These are phyloP conservation scores for Rhizophagus prolifer DNA, from an alignment of 192 early-diverging fungal species.

Conservation along the genomic window DNA sequence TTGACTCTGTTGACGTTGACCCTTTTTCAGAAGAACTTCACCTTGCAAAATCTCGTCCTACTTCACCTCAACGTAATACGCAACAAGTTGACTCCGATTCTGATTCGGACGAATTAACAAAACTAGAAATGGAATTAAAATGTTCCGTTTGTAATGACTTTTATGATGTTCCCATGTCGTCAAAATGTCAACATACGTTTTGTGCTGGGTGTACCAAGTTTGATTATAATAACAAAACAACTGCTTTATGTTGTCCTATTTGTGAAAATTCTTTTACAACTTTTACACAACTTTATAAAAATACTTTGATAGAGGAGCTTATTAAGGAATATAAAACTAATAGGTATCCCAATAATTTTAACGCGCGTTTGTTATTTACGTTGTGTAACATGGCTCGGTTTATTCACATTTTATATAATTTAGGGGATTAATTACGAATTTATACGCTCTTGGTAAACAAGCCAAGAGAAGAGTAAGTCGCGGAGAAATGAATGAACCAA, in stretches of 20 bases:
- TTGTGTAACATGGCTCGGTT: too few species aligned
- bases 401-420: neutral
- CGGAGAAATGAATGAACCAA: neutral
- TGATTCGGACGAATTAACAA: neutral
- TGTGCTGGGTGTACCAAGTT: slow-evolving; percentile 3
- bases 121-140: neutral
- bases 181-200: slow-evolving; percentile 28
- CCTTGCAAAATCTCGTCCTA: neutral
- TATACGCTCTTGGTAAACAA: neutral
- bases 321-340: slow-evolving; percentile 13
- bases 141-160: slow-evolving; percentile 19
- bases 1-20: neutral
- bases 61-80: neutral
- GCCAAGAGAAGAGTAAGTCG: neutral
- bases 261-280: neutral
- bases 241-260: neutral
- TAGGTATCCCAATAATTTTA: neutral
- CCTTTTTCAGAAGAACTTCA: neutral
- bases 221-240: neutral
- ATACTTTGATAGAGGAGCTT: slow-evolving; percentile 18
- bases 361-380: too few species aligned
- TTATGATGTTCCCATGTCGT: slow-evolving; percentile 4
- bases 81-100: neutral
- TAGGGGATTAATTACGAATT: neutral
- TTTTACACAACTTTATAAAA: neutral